phyloP scores from a whole-genome alignment of 495 filamentous ascomycete genomes.

The Xylaria curta region DNA sequence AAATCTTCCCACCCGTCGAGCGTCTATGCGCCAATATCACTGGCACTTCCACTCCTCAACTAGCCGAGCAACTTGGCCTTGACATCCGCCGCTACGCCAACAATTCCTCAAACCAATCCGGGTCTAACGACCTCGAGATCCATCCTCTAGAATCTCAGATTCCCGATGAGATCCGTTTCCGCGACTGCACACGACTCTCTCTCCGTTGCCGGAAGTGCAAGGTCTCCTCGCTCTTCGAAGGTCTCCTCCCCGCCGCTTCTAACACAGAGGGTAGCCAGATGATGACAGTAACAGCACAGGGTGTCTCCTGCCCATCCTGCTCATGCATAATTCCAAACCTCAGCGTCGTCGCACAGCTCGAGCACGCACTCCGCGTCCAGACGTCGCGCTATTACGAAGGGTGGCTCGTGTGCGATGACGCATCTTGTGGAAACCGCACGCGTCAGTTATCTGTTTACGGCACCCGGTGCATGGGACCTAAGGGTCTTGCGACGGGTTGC shows the following conservation, averaged over 20 bases:
- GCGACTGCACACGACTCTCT: constrained; percentile 72
- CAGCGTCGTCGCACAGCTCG: constrained; percentile 82
- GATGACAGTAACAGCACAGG: constrained; percentile 63
- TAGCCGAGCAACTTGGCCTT: constrained; percentile 92
- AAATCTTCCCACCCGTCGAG: constrained; percentile 98
- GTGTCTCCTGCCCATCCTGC: constrained; percentile 72
- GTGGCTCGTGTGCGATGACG: constrained; percentile 89
- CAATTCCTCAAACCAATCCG: constrained; percentile 57
- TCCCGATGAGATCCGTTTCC: constrained; percentile 84
- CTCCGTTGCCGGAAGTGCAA: constrained; percentile 86
- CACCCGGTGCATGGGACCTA: constrained; percentile 84
- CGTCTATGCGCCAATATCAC: constrained; percentile 95
- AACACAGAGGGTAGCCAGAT: neutral
- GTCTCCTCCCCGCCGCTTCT: constrained; percentile 61
- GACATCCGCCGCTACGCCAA: constrained; percentile 85
- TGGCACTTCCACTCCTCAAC: constrained; percentile 83
- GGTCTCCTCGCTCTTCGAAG: constrained; percentile 72
- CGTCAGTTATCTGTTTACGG: constrained; percentile 92
- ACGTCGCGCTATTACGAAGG: constrained; percentile 88
- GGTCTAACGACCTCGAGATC: constrained; percentile 69
- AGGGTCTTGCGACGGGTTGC: constrained; percentile 81
- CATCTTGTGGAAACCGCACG: constrained; percentile 84
- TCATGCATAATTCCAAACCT: constrained; percentile 68
- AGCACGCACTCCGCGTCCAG: constrained; percentile 77
- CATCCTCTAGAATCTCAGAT: constrained; percentile 93